These are phyloP conservation scores for Nasturtium officinale DNA, from an alignment of 345 rosid genomes.

Conservation along the genomic window DNA sequence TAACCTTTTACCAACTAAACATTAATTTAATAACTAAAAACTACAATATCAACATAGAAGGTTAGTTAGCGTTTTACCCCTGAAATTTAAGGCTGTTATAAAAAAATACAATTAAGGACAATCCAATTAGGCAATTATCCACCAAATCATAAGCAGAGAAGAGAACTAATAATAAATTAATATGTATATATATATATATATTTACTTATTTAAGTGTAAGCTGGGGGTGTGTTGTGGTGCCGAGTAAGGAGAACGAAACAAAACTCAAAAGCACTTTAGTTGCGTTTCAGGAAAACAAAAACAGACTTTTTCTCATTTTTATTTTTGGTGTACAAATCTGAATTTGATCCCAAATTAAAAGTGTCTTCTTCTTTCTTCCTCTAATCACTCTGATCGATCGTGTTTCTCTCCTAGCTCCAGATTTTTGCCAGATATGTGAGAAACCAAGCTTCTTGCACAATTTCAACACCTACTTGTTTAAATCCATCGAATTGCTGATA, in stretches of 20 bases:
- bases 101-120: background rate
- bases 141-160: background rate
- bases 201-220: too few relatives aligned
- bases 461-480: background rate
- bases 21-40: too few relatives aligned
- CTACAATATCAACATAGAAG: background rate
- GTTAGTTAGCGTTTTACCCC: background rate
- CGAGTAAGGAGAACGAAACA: background rate
- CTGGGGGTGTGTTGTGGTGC: conserved; percentile 8
- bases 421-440: conserved; percentile 25
- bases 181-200: too few relatives aligned
- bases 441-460: conserved; percentile 15
- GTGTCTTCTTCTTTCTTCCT: background rate
- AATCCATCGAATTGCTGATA: conserved; percentile 12
- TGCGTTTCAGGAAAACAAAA: conserved; percentile 6
- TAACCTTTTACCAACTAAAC: too few relatives aligned
- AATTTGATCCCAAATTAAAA: conserved; percentile 5
- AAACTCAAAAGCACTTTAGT: conserved; percentile 4
- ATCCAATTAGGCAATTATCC: background rate
- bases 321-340: background rate
- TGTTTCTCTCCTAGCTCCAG: background rate
- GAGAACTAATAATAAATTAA: too few relatives aligned
- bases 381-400: conserved; percentile 13
- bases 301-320: conserved; percentile 22
- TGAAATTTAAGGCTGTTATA: background rate